Percentiles rank a stretch among this genome's conserved stretches.
Evolutionary conservation across 1,139 yeast genomes (phyloP).

Genomic region (Pichia sp.): DNA sequence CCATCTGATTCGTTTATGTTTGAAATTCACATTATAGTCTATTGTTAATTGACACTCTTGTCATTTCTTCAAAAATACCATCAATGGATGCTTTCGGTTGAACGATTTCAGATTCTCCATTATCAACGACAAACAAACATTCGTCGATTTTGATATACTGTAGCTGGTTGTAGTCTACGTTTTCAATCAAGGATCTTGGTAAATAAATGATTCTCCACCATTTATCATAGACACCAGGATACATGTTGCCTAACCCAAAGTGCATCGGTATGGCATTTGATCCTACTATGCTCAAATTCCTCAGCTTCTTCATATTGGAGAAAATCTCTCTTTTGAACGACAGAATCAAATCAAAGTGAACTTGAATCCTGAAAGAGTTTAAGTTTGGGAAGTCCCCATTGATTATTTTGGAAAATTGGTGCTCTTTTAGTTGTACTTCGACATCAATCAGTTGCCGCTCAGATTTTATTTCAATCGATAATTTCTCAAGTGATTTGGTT

Average conservation of each 20-base stretch:
- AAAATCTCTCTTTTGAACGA: slow-evolving; percentile 15
- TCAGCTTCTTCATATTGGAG: slow-evolving; percentile 25
- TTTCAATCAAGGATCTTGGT: slow-evolving; percentile 16
- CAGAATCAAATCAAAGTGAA: slow-evolving; percentile 24
- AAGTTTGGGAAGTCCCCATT: slow-evolving; percentile 9
- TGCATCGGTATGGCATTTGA: slow-evolving; percentile 46
- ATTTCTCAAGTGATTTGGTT: slow-evolving; percentile 25
- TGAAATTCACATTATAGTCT: too few species aligned
- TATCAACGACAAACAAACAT: slow-evolving; percentile 27
- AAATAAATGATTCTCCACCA: slow-evolving; percentile 53
- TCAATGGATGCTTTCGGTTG: slow-evolving; percentile 37
- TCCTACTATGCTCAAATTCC: slow-evolving; percentile 41
- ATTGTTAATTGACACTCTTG: slow-evolving; percentile 13
- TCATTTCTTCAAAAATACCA: slow-evolving; percentile 33
- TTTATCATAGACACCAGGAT: slow-evolving; percentile 48
- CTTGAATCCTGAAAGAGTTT: slow-evolving; percentile 33
- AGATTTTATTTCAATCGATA: slow-evolving; percentile 34
- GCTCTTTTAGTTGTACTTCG: slow-evolving; percentile 25
- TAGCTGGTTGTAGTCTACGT: slow-evolving; percentile 26
- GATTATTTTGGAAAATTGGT: slow-evolving; percentile 12
- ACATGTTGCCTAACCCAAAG: slow-evolving; percentile 45
- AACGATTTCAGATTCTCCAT: slow-evolving; percentile 17
- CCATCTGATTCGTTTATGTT: too few species aligned
- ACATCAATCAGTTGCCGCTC: slow-evolving; percentile 23
- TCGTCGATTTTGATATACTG: slow-evolving; percentile 37